A percentile compares a stretch with the other conserved stretches of the same genome.
phyloP scores from a whole-genome alignment of 306 rosid genomes.

The Oemleria cerasiformis region DNA sequence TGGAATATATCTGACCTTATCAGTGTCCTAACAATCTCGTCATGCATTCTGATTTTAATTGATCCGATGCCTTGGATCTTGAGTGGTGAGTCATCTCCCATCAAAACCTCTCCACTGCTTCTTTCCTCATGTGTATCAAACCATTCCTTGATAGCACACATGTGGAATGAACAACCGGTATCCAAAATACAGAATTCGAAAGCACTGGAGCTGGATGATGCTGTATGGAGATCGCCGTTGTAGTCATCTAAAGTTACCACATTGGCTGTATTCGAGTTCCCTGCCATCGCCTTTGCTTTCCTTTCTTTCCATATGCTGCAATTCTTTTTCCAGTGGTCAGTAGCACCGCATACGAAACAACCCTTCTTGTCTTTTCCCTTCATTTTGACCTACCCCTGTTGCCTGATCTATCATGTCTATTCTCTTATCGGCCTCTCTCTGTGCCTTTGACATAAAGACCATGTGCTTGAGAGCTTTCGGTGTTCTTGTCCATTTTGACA shows the following conservation, averaged over 20 bases:
- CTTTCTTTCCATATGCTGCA: too few species aligned
- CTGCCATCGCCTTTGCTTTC: background rate
- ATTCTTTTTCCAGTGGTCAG: too few species aligned
- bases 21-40: background rate
- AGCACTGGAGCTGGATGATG: background rate
- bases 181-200: background rate
- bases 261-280: too few species aligned
- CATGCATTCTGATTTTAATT: background rate
- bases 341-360: too few species aligned
- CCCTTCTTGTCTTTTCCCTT: background rate
- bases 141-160: background rate
- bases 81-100: background rate
- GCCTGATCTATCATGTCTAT: too few species aligned
- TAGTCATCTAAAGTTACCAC: too few species aligned
- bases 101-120: background rate
- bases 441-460: background rate
- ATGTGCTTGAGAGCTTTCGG: background rate
- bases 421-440: too few species aligned
- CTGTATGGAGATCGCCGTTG: background rate
- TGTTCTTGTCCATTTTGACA: background rate
- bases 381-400: too few species aligned
- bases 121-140: background rate
- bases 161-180: background rate
- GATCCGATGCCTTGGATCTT: too few species aligned
- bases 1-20: too few species aligned